A percentile compares a stretch with the other conserved stretches of the same genome.
Conservation (phyloP, 768 basidiomycete species). For the Clitopilus hobsonii region DNA sequence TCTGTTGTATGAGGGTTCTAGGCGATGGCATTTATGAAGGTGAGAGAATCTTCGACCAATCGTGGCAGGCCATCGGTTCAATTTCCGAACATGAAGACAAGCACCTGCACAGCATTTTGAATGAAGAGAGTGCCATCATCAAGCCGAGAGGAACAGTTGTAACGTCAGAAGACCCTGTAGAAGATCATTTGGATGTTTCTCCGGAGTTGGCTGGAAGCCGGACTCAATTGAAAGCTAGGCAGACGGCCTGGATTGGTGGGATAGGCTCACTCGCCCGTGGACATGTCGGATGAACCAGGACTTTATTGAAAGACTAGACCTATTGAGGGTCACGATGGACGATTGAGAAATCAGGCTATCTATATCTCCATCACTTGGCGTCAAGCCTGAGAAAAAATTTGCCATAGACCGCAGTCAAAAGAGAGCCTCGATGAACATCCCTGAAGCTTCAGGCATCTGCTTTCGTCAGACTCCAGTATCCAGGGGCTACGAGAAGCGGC, state of each 20-base stretch:
- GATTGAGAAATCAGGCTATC: too few species aligned
- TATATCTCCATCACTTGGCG: background rate
- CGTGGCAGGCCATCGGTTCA: background rate
- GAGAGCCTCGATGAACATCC: too few species aligned
- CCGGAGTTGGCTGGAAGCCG: background rate
- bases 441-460: too few species aligned
- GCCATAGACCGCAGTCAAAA: background rate
- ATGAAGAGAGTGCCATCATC: background rate
- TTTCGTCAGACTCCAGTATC: too few species aligned
- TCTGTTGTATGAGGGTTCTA: too few species aligned
- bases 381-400: background rate
- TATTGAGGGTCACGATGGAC: background rate
- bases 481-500: background rate
- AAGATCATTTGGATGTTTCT: background rate
- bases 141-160: background rate
- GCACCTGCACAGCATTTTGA: background rate
- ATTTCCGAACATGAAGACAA: background rate
- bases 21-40: too few species aligned
- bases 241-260: background rate
- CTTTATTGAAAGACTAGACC: background rate
- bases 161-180: conserved; percentile 1
- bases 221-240: background rate
- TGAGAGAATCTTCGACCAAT: background rate
- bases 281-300: background rate
- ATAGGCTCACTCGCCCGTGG: background rate